These are phyloP conservation scores for Lactifluus echinatus DNA, from an alignment of 768 basidiomycete species.

Conservation along the genomic window DNA sequence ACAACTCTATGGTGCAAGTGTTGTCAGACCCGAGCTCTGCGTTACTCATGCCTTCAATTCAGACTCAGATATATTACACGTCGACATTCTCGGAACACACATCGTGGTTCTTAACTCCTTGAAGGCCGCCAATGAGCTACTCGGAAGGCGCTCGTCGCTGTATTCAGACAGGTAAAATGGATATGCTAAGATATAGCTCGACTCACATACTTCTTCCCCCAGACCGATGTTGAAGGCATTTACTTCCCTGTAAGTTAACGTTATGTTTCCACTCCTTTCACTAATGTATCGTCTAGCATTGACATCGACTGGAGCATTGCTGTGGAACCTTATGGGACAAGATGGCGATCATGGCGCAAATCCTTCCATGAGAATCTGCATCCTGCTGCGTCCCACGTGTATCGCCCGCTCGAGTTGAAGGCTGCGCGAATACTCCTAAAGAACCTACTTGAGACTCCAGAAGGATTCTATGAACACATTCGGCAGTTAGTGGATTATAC, in stretches of 20 bases:
- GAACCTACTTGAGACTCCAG: constrained; percentile 29
- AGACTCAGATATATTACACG: constrained; percentile 20
- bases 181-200: background rate
- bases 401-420: constrained; percentile 5
- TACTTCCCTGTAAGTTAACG: background rate
- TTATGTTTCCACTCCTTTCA: background rate
- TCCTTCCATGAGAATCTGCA: constrained; percentile 37
- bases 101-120: constrained; percentile 22
- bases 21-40: background rate
- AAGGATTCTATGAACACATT: constrained; percentile 30
- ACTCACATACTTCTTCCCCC: background rate
- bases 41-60: background rate
- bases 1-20: constrained; percentile 15
- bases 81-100: constrained; percentile 18
- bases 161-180: constrained; percentile 15
- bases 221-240: constrained; percentile 3
- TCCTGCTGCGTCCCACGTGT: constrained; percentile 24
- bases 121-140: constrained; percentile 22
- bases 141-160: constrained; percentile 23
- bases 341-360: constrained; percentile 36
- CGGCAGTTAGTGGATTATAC: constrained; percentile 30
- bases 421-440: constrained; percentile 27
- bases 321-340: constrained; percentile 33
- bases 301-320: constrained; percentile 35
- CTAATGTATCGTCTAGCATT: constrained; percentile 28